Conservation (phyloP, 2,329 filamentous ascomycete species). For the Cryphonectria parasitica region DNA sequence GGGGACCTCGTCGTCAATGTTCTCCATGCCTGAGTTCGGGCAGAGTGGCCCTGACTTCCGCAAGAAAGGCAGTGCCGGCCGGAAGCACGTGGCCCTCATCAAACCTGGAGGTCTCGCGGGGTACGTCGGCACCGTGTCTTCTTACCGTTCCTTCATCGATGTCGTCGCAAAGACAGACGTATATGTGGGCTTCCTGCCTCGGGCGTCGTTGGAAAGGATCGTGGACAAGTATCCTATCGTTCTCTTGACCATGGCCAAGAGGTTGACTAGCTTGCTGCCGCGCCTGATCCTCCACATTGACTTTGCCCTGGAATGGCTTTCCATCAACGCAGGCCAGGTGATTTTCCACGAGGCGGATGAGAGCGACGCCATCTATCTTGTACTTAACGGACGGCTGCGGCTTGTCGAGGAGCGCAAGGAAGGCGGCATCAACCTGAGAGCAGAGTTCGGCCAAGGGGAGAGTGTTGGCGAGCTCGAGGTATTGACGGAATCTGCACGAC, state of each 20-base stretch:
- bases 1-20: slow-evolving; percentile 31
- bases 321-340: slow-evolving; percentile 92
- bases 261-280: slow-evolving; percentile 86
- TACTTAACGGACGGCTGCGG: slow-evolving; percentile 88
- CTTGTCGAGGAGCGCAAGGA: slow-evolving; percentile 81
- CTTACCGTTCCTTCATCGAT: slow-evolving; percentile 94
- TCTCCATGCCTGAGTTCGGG: slow-evolving; percentile 35
- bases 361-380: slow-evolving; percentile 97
- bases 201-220: slow-evolving; percentile 83
- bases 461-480: slow-evolving; percentile 97
- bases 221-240: slow-evolving; percentile 92
- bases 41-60: slow-evolving; percentile 42
- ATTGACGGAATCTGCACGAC: slow-evolving; percentile 88
- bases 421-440: slow-evolving; percentile 81
- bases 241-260: slow-evolving; percentile 92
- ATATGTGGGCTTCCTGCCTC: slow-evolving; percentile 92
- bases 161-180: slow-evolving; percentile 98
- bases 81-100: slow-evolving; percentile 82
- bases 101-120: slow-evolving; percentile 94
- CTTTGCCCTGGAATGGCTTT: slow-evolving; percentile 97
- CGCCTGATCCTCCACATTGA: slow-evolving; percentile 94
- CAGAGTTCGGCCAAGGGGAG: slow-evolving; percentile 95
- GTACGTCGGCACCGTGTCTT: slow-evolving; percentile 92
- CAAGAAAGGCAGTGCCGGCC: slow-evolving; percentile 51
- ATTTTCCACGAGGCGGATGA: slow-evolving; percentile 94